These are phyloP conservation scores for Millerozyma miso DNA, from an alignment of 805 yeast genomes.

Conservation along the genomic window DNA sequence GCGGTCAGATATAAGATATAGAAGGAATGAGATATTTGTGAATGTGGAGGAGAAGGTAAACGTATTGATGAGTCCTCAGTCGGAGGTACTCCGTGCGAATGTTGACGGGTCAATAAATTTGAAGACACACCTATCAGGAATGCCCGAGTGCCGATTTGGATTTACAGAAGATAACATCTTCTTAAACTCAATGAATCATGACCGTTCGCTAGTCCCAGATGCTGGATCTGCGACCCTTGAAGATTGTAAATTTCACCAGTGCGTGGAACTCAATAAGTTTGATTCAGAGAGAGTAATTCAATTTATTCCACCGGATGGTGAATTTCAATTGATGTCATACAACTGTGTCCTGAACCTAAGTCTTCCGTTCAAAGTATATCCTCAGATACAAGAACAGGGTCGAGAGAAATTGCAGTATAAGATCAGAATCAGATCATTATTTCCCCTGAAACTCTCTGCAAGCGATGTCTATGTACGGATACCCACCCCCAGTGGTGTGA, in stretches of 20 bases:
- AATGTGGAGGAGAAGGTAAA: constrained; percentile 74
- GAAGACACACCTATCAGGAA: constrained; percentile 71
- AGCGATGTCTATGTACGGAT: constrained; percentile 59
- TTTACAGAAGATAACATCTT: constrained; percentile 49
- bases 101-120: constrained; percentile 74
- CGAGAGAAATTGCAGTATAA: constrained; percentile 47
- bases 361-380: constrained; percentile 66
- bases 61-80: constrained; percentile 61
- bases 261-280: constrained; percentile 70
- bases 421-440: constrained; percentile 60
- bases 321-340: constrained; percentile 78
- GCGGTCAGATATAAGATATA: constrained; percentile 61
- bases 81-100: constrained; percentile 60
- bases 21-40: constrained; percentile 75
- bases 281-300: constrained; percentile 61
- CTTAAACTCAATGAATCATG: constrained; percentile 13
- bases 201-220: constrained; percentile 26
- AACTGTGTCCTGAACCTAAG: constrained; percentile 45
- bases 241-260: constrained; percentile 83
- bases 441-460: constrained; percentile 55
- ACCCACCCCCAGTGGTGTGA: constrained; percentile 56
- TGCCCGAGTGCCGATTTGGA: constrained; percentile 81
- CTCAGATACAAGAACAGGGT: constrained; percentile 47
- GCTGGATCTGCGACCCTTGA: constrained; percentile 55
- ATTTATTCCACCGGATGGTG: constrained; percentile 86